Evolutionary conservation across 1,139 yeast genomes (phyloP).

Genomic region (Pneumocystis jirovecii): DNA sequence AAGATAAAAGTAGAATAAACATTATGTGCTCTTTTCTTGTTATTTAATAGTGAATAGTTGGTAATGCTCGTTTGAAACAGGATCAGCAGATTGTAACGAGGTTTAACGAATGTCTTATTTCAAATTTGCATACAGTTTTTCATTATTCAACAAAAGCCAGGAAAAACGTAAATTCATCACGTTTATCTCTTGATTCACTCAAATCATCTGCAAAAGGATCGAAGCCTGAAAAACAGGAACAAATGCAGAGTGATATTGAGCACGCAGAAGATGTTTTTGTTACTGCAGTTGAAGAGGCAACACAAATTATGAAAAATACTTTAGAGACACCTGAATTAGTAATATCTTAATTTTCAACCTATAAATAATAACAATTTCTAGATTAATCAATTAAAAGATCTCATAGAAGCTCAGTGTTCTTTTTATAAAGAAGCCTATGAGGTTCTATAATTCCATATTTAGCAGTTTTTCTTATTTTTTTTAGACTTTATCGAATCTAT

Average conservation of each 20-base stretch:
- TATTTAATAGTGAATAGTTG: conserved; percentile 27
- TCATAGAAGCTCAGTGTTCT: not conserved
- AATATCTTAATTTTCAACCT: not conserved
- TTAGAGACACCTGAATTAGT: conserved; percentile 55
- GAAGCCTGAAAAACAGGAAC: conserved; percentile 44
- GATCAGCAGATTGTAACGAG: conserved; percentile 57
- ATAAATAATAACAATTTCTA: not conserved
- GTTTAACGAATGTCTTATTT: conserved; percentile 53
- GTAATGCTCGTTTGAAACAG: conserved; percentile 72
- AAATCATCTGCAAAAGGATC: conserved; percentile 54
- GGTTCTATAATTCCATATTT: not conserved
- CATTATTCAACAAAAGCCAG: conserved; percentile 58
- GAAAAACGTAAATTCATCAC: conserved; percentile 60
- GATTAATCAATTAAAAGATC: not conserved
- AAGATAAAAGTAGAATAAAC: conserved; percentile 29
- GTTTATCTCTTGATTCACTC: conserved; percentile 69
- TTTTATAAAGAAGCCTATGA: conserved; percentile 1
- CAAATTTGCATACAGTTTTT: conserved; percentile 50
- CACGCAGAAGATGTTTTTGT: conserved; percentile 83
- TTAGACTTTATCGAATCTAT: not conserved
- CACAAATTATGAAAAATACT: conserved; percentile 67
- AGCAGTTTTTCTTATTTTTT: not conserved
- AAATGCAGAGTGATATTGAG: conserved; percentile 63
- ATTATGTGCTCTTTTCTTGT: not conserved
- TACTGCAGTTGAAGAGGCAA: conserved; percentile 81